Conservation (phyloP, 2,329 filamentous ascomycete genomes). For the Fusarium fracticaudum region DNA sequence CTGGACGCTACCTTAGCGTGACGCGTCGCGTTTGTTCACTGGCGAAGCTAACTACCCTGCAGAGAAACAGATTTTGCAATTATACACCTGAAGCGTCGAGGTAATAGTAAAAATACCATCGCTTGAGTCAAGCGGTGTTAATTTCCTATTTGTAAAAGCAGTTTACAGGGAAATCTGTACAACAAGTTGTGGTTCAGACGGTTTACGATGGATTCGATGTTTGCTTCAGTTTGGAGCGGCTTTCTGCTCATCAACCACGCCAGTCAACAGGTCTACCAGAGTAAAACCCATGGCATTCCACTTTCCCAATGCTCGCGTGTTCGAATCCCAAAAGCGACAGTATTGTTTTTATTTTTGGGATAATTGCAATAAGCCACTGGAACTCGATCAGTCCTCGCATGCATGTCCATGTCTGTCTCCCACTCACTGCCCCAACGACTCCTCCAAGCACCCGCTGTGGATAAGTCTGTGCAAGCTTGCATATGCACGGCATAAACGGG, state of each 20-base stretch:
- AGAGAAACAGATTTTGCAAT: neutral
- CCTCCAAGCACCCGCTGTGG: neutral
- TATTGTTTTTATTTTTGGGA: neutral
- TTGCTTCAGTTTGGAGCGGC: neutral
- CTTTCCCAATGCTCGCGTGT: neutral
- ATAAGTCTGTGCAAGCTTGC: neutral
- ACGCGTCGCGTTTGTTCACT: neutral
- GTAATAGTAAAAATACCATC: neutral
- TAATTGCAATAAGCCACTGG: neutral
- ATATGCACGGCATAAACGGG: neutral
- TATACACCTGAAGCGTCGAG: too few relatives aligned
- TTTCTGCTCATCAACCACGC: too few relatives aligned
- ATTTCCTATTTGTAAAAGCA: fast-evolving
- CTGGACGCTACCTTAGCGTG: neutral
- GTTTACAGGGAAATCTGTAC: neutral
- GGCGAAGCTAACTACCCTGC: neutral
- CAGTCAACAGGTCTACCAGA: neutral
- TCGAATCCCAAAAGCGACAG: neutral
- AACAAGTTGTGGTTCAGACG: neutral
- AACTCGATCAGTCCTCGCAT: too few relatives aligned
- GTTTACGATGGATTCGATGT: too few relatives aligned
- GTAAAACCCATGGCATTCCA: fast-evolving
- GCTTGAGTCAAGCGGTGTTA: too few relatives aligned
- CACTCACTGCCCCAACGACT: neutral
- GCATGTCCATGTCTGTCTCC: too few relatives aligned